phyloP scores from a whole-genome alignment of 2,329 filamentous ascomycete genomes.

The Achaetomium macrosporum region DNA sequence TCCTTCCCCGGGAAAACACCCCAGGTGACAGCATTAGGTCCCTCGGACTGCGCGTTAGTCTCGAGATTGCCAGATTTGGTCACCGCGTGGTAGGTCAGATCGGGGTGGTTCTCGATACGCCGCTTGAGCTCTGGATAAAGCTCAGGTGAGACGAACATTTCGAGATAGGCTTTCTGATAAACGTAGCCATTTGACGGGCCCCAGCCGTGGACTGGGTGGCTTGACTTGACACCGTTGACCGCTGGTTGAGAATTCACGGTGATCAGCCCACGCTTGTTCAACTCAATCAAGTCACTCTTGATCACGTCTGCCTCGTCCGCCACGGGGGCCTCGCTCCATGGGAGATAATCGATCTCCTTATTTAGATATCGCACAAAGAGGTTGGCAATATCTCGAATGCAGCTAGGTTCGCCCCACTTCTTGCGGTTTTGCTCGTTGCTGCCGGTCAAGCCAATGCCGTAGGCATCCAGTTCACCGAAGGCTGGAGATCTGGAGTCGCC shows the following conservation, averaged over 20 bases:
- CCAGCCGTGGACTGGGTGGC: slow-evolving; percentile 85
- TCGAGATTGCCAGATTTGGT: slow-evolving; percentile 75
- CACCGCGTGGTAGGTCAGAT: slow-evolving; percentile 91
- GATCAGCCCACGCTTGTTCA: slow-evolving; percentile 82
- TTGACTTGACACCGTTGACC: slow-evolving; percentile 84
- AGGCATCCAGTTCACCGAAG: slow-evolving; percentile 90
- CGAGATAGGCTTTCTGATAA: slow-evolving; percentile 96
- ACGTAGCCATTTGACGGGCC: slow-evolving; percentile 92
- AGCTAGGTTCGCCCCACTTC: slow-evolving; percentile 83
- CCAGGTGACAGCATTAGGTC: slow-evolving; percentile 98
- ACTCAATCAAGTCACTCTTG: slow-evolving; percentile 65
- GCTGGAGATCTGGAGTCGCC: slow-evolving; percentile 94
- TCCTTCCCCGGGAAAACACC: slow-evolving; percentile 98
- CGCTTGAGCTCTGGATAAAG: slow-evolving; percentile 70
- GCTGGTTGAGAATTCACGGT: slow-evolving; percentile 98
- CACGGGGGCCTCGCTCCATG: slow-evolving; percentile 91
- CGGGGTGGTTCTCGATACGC: slow-evolving; percentile 69
- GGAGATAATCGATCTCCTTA: slow-evolving; percentile 72
- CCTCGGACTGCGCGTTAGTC: slow-evolving; percentile 78
- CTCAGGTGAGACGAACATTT: slow-evolving; percentile 78
- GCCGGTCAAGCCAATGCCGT: slow-evolving; percentile 88
- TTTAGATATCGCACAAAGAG: slow-evolving; percentile 83
- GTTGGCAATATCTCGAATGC: slow-evolving; percentile 71
- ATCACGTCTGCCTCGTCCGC: slow-evolving; percentile 76
- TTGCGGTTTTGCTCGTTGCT: slow-evolving; percentile 95